A percentile compares a stretch with the other conserved stretches of the same genome.
phyloP scores from a whole-genome alignment of 140 eudicot species.

The Bidens hawaiensis region DNA sequence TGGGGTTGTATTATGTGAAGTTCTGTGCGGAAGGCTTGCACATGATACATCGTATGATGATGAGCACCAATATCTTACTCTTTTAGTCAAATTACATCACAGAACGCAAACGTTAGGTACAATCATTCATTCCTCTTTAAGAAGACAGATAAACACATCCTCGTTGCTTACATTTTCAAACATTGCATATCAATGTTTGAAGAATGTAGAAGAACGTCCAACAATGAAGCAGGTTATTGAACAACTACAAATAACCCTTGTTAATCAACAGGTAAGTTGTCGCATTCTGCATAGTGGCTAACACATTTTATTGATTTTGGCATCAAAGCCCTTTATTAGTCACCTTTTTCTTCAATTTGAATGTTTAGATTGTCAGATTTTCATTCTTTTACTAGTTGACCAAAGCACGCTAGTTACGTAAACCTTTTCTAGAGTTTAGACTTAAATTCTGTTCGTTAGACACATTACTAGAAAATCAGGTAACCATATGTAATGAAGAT shows the following conservation, averaged over 20 bases:
- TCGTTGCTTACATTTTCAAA: conserved; percentile 9
- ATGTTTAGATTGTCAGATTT: no score
- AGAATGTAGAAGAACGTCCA: no score
- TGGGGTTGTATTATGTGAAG: no score
- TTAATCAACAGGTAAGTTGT: background rate
- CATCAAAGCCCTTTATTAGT: background rate
- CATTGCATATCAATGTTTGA: conserved; percentile 20
- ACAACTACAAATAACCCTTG: no score
- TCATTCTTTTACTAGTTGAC: no score
- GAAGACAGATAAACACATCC: background rate
- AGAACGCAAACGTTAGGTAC: background rate
- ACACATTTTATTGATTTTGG: background rate
- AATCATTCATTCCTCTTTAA: conserved; percentile 4
- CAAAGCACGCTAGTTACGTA: no score
- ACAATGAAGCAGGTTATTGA: no score
- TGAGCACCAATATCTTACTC: no score
- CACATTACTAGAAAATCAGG: background rate
- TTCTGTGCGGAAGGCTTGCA: no score
- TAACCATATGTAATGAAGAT: background rate
- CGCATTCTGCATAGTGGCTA: background rate
- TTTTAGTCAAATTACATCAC: no score
- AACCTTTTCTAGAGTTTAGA: background rate
- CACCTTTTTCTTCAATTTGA: no score
- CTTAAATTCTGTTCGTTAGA: background rate
- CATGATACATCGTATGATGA: no score